Base-by-base conservation (phyloP, 2,329 filamentous ascomycete genomes). In the Diaporthe eres region DNA sequence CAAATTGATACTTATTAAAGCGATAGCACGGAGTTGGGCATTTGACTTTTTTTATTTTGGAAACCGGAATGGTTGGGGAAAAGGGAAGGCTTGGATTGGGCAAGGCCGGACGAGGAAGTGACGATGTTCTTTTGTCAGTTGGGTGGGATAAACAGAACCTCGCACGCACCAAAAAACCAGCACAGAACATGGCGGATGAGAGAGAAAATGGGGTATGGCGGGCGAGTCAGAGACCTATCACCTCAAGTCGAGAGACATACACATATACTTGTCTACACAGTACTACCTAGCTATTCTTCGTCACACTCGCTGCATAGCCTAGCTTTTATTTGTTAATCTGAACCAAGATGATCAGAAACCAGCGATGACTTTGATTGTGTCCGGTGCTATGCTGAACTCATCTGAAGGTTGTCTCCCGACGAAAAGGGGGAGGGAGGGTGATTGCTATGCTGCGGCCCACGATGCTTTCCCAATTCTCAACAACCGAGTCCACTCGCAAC, bases 21-120 rank as follows among this genome's bases (percentile, higher is more conserved):
- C 61, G 74, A 22, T 39, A 75, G 70, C 74, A 57, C 57, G 74
- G 74, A 75, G 71, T 76, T 70, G 47, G 63, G 58, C 47, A 65
- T 44, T 42, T 42, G 47, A 63, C 60, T 53, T 53, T 65, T 65
- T 47, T 53, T 31, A 47, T 47, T 61, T 65, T 22, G 42, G 61
- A 34, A 17, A 49, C 25, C 17, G 61, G 61, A 49, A 19, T 34
- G 42, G 3, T 13, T 34, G 13, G 17, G 60, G 58, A 19, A 22
- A 70, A 25, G 42, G 51, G 22, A 53, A n/a, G 55, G 42, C 28
- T 47, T 47, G 74, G 47, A 28, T 37, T 74, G n/a, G 42, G 47
- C 28, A 51, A 55, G 34, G 34, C 55, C 17, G 49, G 22, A 63
- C 19, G 47, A 58, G 51, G 63, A 71, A 55, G 57, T 37, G 39